Percentiles rank a stretch among this genome's conserved stretches.
Evolutionary conservation across 2,329 filamentous ascomycete species (phyloP).

Genomic region (Microsporum ferrugineum): DNA sequence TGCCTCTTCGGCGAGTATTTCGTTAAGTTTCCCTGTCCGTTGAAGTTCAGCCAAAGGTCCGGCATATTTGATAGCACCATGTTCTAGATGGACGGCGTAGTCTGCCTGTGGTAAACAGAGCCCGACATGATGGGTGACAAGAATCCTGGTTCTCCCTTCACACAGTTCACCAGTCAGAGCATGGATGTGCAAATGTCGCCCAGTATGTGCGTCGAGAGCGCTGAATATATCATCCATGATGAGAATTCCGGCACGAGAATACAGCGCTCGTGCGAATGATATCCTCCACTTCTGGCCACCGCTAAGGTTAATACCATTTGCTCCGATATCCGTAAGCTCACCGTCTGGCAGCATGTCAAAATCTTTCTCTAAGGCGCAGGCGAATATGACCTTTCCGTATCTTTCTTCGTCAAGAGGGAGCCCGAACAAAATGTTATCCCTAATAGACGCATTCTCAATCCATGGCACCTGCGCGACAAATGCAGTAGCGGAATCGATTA

Average conservation of each 20-base stretch:
- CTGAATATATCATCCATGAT: slow-evolving; percentile 77
- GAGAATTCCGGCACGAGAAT: slow-evolving; percentile 64
- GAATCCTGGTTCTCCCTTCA: slow-evolving; percentile 57
- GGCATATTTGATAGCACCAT: slow-evolving; percentile 53
- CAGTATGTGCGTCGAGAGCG: slow-evolving; percentile 68
- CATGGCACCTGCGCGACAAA: slow-evolving; percentile 72
- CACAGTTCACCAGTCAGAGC: slow-evolving; percentile 62
- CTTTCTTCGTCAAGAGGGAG: slow-evolving; percentile 57
- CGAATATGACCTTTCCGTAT: slow-evolving; percentile 58
- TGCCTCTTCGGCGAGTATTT: slow-evolving; percentile 33
- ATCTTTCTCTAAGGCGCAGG: slow-evolving; percentile 65
- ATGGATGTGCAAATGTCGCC: slow-evolving; percentile 65
- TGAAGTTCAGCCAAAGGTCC: slow-evolving; percentile 52
- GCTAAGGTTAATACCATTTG: slow-evolving; percentile 72
- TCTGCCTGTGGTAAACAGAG: slow-evolving; percentile 60
- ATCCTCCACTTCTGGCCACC: slow-evolving; percentile 77
- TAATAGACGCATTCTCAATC: slow-evolving; percentile 73
- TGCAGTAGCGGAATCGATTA: slow-evolving; percentile 56
- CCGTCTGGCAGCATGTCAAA: slow-evolving; percentile 65
- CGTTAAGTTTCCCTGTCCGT: slow-evolving; percentile 30
- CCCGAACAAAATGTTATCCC: slow-evolving; percentile 68
- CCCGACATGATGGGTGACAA: slow-evolving; percentile 70
- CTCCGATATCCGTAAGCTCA: slow-evolving; percentile 69
- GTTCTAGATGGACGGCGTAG: slow-evolving; percentile 61
- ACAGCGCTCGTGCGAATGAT: slow-evolving; percentile 66